These are phyloP conservation scores for Naganishia antarctica DNA, from an alignment of 768 basidiomycete species.

Conservation along the genomic window DNA sequence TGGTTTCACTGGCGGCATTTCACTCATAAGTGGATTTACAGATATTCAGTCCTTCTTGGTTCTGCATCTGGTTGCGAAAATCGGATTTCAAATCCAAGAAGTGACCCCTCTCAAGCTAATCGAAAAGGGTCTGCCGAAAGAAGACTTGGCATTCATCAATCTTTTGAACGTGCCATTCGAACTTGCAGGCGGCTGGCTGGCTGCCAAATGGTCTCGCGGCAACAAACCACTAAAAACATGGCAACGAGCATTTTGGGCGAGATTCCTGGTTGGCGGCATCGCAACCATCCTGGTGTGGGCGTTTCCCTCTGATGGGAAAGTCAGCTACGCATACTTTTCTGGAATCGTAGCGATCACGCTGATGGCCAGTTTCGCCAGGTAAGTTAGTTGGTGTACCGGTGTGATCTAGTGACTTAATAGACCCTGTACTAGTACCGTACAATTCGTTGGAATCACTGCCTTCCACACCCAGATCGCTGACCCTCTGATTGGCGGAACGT, in stretches of 20 bases:
- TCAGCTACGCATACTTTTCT: slow-evolving; percentile 62
- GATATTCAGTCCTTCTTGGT: slow-evolving; percentile 84
- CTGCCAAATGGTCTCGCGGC: slow-evolving; percentile 82
- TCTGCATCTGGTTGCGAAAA: slow-evolving; percentile 83
- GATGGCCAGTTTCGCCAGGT: slow-evolving; percentile 77
- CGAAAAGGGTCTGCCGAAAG: slow-evolving; percentile 90
- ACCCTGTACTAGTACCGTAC: slow-evolving; percentile 68
- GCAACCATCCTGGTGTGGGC: slow-evolving; percentile 72
- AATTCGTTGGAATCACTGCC: slow-evolving; percentile 97
- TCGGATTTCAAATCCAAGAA: slow-evolving; percentile 92
- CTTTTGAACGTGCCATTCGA: slow-evolving; percentile 98
- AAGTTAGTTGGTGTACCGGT: slow-evolving; percentile 44
- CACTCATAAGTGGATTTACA: slow-evolving; percentile 45
- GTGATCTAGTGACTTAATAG: not conserved
- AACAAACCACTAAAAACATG: slow-evolving; percentile 59
- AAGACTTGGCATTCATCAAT: slow-evolving; percentile 91
- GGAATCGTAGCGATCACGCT: slow-evolving; percentile 78
- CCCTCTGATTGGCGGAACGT: slow-evolving; percentile 93
- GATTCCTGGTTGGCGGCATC: slow-evolving; percentile 66
- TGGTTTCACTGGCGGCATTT: not conserved
- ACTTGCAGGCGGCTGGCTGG: slow-evolving; percentile 87
- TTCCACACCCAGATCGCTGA: slow-evolving; percentile 97
- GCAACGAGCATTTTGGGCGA: slow-evolving; percentile 85
- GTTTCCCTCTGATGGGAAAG: slow-evolving; percentile 60
- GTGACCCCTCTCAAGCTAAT: slow-evolving; percentile 87